Evolutionary conservation across 2,329 filamentous ascomycete genomes (phyloP).

Genomic region (Ploettnerulaceae sp.): DNA sequence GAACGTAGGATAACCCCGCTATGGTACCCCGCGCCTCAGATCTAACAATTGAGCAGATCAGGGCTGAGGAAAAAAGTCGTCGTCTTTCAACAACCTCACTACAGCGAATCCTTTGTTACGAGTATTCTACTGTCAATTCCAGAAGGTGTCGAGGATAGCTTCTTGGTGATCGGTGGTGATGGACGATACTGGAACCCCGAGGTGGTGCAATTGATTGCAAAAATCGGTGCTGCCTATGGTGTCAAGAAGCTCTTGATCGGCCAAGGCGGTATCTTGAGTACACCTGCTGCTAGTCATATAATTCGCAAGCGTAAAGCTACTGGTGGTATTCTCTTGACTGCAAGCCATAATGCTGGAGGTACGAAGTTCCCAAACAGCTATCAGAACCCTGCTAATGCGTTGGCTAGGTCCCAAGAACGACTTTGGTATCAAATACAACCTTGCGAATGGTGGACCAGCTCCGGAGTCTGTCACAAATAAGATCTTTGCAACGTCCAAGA

Average conservation of each 20-base stretch:
- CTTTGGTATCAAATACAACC: constrained; percentile 99
- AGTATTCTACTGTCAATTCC: constrained; percentile 95
- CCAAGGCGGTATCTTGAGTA: constrained; percentile 93
- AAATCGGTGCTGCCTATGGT: constrained; percentile 93
- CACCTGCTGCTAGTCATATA: constrained; percentile 90
- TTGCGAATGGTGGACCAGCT: constrained; percentile 90
- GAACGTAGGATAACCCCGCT: constrained; percentile 70
- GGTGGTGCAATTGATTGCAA: constrained; percentile 92
- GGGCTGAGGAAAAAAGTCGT: constrained; percentile 99
- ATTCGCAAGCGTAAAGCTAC: constrained; percentile 94
- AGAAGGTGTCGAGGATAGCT: constrained; percentile 75
- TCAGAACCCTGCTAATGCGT: constrained; percentile 1
- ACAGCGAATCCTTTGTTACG: constrained; percentile 92
- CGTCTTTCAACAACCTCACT: constrained; percentile 91
- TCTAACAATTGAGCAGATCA: constrained; percentile 55
- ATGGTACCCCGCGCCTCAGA: constrained; percentile 21
- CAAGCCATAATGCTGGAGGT: constrained; percentile 98
- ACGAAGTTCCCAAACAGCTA: constrained; percentile 21
- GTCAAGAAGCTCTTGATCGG: constrained; percentile 98
- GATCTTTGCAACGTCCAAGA: constrained; percentile 90
- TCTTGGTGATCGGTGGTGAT: constrained; percentile 95
- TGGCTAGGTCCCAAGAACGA: constrained; percentile 77
- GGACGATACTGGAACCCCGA: constrained; percentile 97
- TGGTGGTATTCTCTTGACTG: constrained; percentile 92
- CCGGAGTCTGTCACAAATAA: constrained; percentile 97